A percentile compares a stretch with the other conserved stretches of the same genome.
These are phyloP conservation scores for Phytopythium montanum DNA, from an alignment of 352 stramenopile species.

Conservation along the genomic window DNA sequence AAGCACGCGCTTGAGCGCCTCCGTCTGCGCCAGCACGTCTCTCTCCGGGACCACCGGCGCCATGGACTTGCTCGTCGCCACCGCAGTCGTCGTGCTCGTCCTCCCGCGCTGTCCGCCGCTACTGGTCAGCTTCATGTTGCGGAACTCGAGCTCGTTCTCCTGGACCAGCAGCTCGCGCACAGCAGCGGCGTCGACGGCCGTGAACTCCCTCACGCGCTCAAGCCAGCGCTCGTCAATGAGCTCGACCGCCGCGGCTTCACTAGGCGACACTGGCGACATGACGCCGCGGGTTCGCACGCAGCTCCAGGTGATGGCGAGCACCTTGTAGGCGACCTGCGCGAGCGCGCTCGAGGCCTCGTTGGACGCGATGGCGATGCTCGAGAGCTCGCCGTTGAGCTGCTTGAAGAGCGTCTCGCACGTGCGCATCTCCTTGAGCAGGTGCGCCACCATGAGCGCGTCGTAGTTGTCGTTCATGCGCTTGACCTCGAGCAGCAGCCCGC, in stretches of 20 bases:
- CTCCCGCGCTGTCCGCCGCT: not conserved
- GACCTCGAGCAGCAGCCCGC: slow-evolving; percentile 47
- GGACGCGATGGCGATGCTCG: slow-evolving; percentile 56
- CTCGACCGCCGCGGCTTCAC: slow-evolving; percentile 25
- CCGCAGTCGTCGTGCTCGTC: not conserved
- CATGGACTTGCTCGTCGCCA: slow-evolving; percentile 1
- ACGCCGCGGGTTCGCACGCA: slow-evolving; percentile 36
- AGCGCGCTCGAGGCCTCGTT: slow-evolving; percentile 70
- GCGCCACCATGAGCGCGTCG: slow-evolving; percentile 60
- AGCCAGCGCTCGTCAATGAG: slow-evolving; percentile 65
- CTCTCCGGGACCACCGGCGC: slow-evolving; percentile 48
- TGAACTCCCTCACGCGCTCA: slow-evolving; percentile 65
- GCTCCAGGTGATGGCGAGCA: slow-evolving; percentile 60
- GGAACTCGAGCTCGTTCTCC: slow-evolving; percentile 27
- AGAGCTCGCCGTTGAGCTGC: slow-evolving; percentile 64
- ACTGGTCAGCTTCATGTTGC: not conserved
- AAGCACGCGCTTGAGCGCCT: slow-evolving; percentile 49
- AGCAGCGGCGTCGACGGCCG: slow-evolving; percentile 31
- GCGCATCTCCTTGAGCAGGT: slow-evolving; percentile 81
- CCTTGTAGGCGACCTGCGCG: slow-evolving; percentile 64
- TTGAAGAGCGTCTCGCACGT: slow-evolving; percentile 75
- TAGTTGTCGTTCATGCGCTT: slow-evolving; percentile 78
- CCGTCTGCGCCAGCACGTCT: slow-evolving; percentile 46
- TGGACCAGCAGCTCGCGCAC: slow-evolving; percentile 59
- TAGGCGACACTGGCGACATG: slow-evolving; percentile 7